A percentile compares a stretch with the other conserved stretches of the same genome.
Evolutionary conservation across 1,284 basidiomycete genomes (phyloP).

Genomic region (Malassezia slooffiae): DNA sequence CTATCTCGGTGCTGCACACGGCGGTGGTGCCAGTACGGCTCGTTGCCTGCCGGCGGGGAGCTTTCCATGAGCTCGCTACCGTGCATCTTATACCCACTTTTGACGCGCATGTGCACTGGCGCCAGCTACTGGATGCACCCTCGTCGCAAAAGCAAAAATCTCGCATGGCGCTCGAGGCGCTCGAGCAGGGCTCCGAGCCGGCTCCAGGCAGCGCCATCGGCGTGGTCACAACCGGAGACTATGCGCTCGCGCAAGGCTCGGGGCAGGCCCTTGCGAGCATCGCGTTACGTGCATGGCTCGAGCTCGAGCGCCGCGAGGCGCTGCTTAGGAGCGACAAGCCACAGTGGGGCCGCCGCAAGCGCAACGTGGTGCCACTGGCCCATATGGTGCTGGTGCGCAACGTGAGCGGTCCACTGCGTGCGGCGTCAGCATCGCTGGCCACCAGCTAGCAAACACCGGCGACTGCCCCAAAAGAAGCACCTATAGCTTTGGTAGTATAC

Average conservation of each 20-base stretch:
- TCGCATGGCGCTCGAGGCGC: slow-evolving; percentile 7
- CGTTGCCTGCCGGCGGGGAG: slow-evolving; percentile 4
- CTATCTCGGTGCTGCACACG: background rate
- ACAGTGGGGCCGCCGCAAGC: slow-evolving; percentile 12
- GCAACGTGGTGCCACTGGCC: slow-evolving; percentile 9
- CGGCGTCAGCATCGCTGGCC: slow-evolving; percentile 1
- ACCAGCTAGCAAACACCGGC: too few species aligned
- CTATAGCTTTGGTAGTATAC: too few species aligned
- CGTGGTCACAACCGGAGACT: slow-evolving; percentile 29
- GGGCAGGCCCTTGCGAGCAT: slow-evolving; percentile 16
- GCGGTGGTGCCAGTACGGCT: slow-evolving; percentile 7
- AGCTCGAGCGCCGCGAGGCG: slow-evolving; percentile 9
- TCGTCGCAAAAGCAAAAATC: slow-evolving; percentile 7
- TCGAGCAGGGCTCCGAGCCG: slow-evolving; percentile 17
- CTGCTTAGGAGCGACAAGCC: background rate
- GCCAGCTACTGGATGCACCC: slow-evolving; percentile 16
- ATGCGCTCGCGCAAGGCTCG: slow-evolving; percentile 25
- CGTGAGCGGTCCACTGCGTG: slow-evolving; percentile 2
- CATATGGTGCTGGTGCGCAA: slow-evolving; percentile 12
- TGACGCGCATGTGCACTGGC: slow-evolving; percentile 5
- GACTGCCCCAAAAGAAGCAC: too few species aligned
- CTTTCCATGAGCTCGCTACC: slow-evolving; percentile 5
- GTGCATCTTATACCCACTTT: slow-evolving; percentile 12
- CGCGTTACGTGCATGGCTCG: slow-evolving; percentile 14
- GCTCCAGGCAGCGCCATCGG: slow-evolving; percentile 20